A percentile compares a stretch with the other conserved stretches of the same genome.
Conservation (phyloP, 139 green algal genomes). For the Coelastrella sp. region DNA sequence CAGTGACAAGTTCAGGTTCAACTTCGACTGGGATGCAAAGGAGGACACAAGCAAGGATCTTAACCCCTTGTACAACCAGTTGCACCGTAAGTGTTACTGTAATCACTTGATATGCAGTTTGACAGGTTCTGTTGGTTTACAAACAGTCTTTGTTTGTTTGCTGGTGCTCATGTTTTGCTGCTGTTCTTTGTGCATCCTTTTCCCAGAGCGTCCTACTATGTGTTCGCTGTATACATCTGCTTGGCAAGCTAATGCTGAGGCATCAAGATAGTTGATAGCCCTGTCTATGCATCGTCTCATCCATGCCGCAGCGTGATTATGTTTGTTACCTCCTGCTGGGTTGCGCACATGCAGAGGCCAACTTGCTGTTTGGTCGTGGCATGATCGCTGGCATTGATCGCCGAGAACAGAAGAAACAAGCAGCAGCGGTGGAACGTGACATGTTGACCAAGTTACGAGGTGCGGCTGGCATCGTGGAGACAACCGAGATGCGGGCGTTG, state of each 20-base stretch:
- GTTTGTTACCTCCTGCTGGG: background rate
- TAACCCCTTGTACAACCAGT: conserved; percentile 93
- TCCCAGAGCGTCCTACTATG: no score
- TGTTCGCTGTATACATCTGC: no score
- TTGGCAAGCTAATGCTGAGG: no score
- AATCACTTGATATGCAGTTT: no score
- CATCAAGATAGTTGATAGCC: no score
- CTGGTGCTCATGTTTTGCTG: no score
- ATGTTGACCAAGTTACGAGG: conserved; percentile 38
- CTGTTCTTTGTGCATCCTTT: no score
- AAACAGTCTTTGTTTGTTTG: no score
- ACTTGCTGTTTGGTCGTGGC: conserved; percentile 94
- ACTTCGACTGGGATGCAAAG: conserved; percentile 96
- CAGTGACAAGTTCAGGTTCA: conserved; percentile 93
- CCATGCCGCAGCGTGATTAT: no score
- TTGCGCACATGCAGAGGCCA: conserved; percentile 74
- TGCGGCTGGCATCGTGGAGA: conserved; percentile 62
- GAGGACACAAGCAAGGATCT: conserved; percentile 95
- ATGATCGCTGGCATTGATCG: conserved; percentile 93
- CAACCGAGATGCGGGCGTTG: conserved; percentile 66
- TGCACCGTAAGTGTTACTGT: conserved; percentile 68
- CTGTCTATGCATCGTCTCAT: no score
- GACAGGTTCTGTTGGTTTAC: no score
- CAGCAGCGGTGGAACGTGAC: conserved; percentile 71
- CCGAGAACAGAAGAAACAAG: conserved; percentile 93